These are phyloP conservation scores for Aspergillus puulaauensis DNA, from an alignment of 2,329 filamentous ascomycete genomes.

Conservation along the genomic window DNA sequence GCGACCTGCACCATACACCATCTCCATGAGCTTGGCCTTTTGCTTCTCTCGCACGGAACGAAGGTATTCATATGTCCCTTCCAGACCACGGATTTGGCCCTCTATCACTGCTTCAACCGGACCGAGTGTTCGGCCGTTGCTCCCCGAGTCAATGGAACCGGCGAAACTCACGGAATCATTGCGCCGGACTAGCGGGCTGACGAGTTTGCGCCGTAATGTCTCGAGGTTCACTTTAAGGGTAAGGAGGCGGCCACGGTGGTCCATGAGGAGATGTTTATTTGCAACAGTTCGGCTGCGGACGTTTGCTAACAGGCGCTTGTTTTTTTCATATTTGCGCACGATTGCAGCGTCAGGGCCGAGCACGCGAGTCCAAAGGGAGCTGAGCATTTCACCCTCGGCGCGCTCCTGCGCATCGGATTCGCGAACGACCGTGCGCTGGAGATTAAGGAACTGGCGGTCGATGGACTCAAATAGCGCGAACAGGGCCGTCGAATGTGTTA, in stretches of 20 bases:
- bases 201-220: conserved; percentile 76
- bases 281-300: conserved; percentile 79
- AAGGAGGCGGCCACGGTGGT: conserved; percentile 81
- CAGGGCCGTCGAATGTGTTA: conserved; percentile 74
- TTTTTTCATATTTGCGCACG: conserved; percentile 89
- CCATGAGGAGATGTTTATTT: conserved; percentile 83
- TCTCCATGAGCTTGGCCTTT: conserved; percentile 79
- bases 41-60: conserved; percentile 73
- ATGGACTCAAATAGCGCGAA: conserved; percentile 91
- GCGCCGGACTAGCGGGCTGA: conserved; percentile 76
- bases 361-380: conserved; percentile 80
- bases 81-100: conserved; percentile 80
- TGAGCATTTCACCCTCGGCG: conserved; percentile 76
- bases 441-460: conserved; percentile 84
- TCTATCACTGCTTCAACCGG: conserved; percentile 58
- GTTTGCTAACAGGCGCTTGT: conserved; percentile 73
- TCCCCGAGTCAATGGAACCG: conserved; percentile 26
- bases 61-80: conserved; percentile 76
- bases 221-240: conserved; percentile 85
- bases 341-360: conserved; percentile 72
- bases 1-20: conserved; percentile 63
- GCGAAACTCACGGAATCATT: conserved; percentile 52
- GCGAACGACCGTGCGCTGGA: conserved; percentile 80
- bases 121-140: conserved; percentile 60
- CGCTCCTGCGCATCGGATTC: conserved; percentile 80